These are phyloP conservation scores for Camellia lanceoleosa DNA, from an alignment of 148 eudicot species.

Conservation along the genomic window DNA sequence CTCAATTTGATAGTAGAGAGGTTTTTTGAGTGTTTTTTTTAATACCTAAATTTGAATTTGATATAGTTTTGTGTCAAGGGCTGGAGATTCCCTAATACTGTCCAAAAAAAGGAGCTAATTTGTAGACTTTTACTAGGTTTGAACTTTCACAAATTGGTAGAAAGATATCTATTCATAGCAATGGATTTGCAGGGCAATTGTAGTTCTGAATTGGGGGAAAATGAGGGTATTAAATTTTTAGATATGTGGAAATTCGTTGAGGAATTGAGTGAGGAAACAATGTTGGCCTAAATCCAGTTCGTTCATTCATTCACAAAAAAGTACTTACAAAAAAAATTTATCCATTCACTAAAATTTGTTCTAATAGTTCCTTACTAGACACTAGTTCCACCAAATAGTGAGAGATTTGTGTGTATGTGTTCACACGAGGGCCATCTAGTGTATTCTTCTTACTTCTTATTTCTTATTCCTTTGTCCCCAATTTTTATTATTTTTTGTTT, in stretches of 20 bases:
- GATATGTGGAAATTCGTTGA: neutral
- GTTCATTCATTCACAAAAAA: neutral
- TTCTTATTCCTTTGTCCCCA: neutral
- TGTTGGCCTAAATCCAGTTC: neutral
- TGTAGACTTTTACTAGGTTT: neutral
- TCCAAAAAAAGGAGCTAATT: too few relatives aligned
- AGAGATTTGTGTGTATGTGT: neutral
- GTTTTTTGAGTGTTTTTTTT: neutral
- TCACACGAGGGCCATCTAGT: neutral
- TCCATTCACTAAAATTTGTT: too few relatives aligned
- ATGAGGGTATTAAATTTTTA: neutral
- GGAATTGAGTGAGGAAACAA: neutral
- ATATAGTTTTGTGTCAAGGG: too few relatives aligned
- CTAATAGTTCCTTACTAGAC: neutral
- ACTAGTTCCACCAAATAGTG: neutral
- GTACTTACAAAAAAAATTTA: too few relatives aligned
- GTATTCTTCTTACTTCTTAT: neutral
- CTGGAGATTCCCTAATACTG: too few relatives aligned
- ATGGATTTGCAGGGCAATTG: neutral
- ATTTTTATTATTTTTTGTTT: neutral
- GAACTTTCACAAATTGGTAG: neutral
- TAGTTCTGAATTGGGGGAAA: neutral
- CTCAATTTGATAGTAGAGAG: too few relatives aligned
- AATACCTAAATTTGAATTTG: neutral
- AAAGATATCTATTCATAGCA: neutral